phyloP scores from a whole-genome alignment of 495 filamentous ascomycete genomes.

The Alectoria sarmentosa region DNA sequence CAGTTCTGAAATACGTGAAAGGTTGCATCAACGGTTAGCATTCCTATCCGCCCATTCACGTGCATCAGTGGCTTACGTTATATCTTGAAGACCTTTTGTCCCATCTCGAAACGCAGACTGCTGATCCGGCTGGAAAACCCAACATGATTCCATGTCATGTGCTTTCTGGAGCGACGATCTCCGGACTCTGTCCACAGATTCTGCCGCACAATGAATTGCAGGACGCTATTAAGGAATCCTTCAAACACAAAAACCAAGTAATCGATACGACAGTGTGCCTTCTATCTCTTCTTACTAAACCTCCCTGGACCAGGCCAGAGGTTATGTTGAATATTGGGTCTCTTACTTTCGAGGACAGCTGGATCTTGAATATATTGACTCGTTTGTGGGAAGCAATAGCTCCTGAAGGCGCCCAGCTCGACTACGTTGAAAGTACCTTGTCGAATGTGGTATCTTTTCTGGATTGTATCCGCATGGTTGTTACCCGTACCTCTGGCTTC shows the following conservation, averaged over 20 bases:
- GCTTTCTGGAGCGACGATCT: conserved; percentile 12
- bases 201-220: conserved; percentile 7
- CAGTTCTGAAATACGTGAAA: conserved; percentile 22
- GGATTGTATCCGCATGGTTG: background rate
- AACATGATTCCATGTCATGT: conserved; percentile 1
- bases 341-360: background rate
- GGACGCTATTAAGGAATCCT: background rate
- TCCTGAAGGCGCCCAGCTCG: background rate
- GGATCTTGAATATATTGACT: conserved; percentile 7
- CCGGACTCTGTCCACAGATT: conserved; percentile 7
- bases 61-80: conserved; percentile 23
- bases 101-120: conserved; percentile 12
- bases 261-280: conserved; percentile 4
- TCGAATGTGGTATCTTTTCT: background rate
- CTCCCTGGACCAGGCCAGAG: background rate
- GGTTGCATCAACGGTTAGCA: conserved; percentile 20
- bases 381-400: conserved; percentile 7
- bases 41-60: conserved; percentile 11
- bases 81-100: conserved; percentile 18
- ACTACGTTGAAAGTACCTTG: background rate
- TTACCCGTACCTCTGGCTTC: background rate
- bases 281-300: background rate
- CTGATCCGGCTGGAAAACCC: background rate
- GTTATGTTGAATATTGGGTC: background rate
- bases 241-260: conserved; percentile 1